Conservation (phyloP, 2,329 filamentous ascomycete species). For the Aspergillus sp. region DNA sequence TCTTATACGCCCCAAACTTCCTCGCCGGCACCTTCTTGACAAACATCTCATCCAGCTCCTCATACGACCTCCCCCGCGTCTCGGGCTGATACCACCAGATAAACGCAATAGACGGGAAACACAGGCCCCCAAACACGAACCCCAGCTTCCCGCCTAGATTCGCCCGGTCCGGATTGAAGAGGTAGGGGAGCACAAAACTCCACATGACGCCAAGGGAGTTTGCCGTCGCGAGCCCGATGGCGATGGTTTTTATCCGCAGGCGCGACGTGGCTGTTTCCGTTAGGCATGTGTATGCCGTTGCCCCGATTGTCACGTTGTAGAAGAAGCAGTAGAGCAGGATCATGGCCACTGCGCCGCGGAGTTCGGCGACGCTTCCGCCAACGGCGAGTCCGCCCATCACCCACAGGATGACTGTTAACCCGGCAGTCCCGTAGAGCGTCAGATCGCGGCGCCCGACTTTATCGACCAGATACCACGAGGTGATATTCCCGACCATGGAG, state of each 20-base stretch:
- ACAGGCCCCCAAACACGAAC: slow-evolving; percentile 34
- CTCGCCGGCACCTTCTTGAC: slow-evolving; percentile 21
- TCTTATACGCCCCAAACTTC: slow-evolving; percentile 4
- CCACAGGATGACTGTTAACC: background rate
- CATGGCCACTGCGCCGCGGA: background rate
- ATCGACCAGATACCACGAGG: background rate
- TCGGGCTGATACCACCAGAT: slow-evolving; percentile 30
- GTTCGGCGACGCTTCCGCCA: background rate
- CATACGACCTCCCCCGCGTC: slow-evolving; percentile 28
- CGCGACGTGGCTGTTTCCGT: slow-evolving; percentile 4
- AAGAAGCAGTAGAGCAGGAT: slow-evolving; percentile 11
- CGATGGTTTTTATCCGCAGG: slow-evolving; percentile 6
- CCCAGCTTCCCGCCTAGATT: slow-evolving; percentile 33
- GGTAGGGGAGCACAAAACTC: slow-evolving; percentile 11
- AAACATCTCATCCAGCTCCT: slow-evolving; percentile 39
- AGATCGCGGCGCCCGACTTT: background rate
- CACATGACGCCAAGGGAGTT: slow-evolving; percentile 1
- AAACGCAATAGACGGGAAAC: slow-evolving; percentile 22
- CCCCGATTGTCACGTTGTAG: slow-evolving; percentile 7
- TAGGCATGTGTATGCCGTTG: slow-evolving; percentile 1
- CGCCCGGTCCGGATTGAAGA: slow-evolving; percentile 17
- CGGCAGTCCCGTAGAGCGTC: background rate
- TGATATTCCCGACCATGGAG: background rate
- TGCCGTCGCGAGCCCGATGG: slow-evolving; percentile 7
- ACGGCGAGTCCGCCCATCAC: background rate